Evolutionary conservation across 768 basidiomycete genomes (phyloP).

Genomic region (Suillus bovinus): DNA sequence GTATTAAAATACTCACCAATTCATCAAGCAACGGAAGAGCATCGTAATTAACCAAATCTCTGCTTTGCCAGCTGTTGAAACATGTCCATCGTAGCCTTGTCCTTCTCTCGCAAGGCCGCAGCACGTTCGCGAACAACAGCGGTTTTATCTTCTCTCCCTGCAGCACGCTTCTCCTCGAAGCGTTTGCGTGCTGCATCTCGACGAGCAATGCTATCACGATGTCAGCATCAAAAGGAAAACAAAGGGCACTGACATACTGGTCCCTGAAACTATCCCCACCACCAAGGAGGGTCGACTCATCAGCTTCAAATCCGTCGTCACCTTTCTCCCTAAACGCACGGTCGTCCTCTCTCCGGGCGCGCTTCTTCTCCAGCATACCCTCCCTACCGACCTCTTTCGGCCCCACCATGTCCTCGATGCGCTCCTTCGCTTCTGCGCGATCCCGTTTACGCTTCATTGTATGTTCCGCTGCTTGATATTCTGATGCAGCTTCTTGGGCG

Average conservation of each 20-base stretch:
- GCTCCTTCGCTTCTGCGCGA: conserved; percentile 61
- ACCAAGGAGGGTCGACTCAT: conserved; percentile 79
- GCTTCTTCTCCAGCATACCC: conserved; percentile 85
- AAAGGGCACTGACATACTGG: conserved; percentile 47
- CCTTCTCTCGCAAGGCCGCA: conserved; percentile 68
- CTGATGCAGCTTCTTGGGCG: conserved; percentile 61
- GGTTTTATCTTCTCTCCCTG: conserved; percentile 47
- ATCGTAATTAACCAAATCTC: conserved; percentile 63
- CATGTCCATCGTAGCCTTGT: conserved; percentile 95
- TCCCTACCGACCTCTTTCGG: conserved; percentile 84
- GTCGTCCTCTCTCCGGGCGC: conserved; percentile 70
- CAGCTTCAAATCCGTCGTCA: conserved; percentile 76
- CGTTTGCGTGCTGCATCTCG: conserved; percentile 72
- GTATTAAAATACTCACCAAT: conserved; percentile 18
- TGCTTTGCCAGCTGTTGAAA: conserved; percentile 90
- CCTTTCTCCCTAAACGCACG: conserved; percentile 66
- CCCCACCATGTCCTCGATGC: conserved; percentile 75
- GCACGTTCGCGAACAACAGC: conserved; percentile 61
- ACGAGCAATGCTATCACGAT: conserved; percentile 59
- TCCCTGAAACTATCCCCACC: conserved; percentile 82
- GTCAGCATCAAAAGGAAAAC: conserved; percentile 10
- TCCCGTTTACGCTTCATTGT: conserved; percentile 66
- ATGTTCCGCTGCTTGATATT: conserved; percentile 53
- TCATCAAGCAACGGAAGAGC: conserved; percentile 7
- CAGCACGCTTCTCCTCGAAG: conserved; percentile 51